Percentiles rank a stretch among this genome's conserved stretches.
These are phyloP conservation scores for Pseudocercospora ulei DNA, from an alignment of 2,329 filamentous ascomycete species.

Conservation along the genomic window DNA sequence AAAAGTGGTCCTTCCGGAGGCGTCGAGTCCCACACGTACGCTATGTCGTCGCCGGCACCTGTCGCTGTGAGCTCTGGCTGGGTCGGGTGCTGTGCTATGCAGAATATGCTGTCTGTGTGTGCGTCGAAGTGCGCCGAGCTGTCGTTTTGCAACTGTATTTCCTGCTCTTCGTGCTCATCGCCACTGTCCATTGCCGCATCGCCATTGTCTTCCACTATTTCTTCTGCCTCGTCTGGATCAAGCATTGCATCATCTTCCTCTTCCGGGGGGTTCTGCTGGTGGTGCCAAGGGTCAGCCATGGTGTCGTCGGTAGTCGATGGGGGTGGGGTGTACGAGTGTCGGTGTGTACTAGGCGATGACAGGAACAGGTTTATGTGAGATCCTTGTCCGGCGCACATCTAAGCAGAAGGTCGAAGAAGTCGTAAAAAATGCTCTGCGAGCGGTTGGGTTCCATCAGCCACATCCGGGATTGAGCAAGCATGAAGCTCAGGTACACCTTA, in stretches of 20 bases:
- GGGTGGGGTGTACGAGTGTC: neutral
- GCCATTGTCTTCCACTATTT: conserved; percentile 53
- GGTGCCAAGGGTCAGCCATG: conserved; percentile 21
- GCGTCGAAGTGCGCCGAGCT: conserved; percentile 83
- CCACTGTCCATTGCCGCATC: conserved; percentile 74
- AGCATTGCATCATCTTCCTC: conserved; percentile 63
- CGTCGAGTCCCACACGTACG: conserved; percentile 73
- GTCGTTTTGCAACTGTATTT: conserved; percentile 80
- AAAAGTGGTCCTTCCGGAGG: conserved; percentile 55
- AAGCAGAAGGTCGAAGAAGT: conserved; percentile 4
- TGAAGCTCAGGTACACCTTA: no score
- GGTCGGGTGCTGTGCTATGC: conserved; percentile 83
- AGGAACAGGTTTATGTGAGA: neutral
- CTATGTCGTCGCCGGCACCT: conserved; percentile 75
- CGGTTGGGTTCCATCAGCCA: no score
- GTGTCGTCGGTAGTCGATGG: neutral
- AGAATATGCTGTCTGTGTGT: conserved; percentile 86
- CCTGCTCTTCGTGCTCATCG: conserved; percentile 52
- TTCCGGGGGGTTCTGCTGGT: conserved; percentile 34
- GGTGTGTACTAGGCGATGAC: neutral
- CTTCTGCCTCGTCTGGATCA: conserved; percentile 67
- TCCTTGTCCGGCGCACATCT: conserved; percentile 2
- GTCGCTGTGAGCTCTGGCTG: conserved; percentile 71
- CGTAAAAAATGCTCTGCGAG: conserved; percentile 1
- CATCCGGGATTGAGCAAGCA: no score